phyloP scores from a whole-genome alignment of 441 rosid genomes.

The Francoa sonchifolia region DNA sequence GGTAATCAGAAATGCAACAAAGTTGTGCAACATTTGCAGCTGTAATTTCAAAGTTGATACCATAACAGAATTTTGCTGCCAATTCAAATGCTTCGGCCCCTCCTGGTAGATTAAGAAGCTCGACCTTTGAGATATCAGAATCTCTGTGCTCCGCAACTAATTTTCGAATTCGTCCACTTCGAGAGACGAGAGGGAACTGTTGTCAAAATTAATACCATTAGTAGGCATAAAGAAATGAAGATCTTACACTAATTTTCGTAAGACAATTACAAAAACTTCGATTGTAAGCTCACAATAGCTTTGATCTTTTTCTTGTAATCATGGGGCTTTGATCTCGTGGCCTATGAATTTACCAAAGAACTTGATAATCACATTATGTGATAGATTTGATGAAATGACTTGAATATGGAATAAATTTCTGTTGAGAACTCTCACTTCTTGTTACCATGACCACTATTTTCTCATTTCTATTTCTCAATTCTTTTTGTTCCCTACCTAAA shows the following conservation, averaged over 20 bases:
- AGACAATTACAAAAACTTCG: background rate
- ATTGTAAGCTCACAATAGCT: too few species aligned
- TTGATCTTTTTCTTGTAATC: too few species aligned
- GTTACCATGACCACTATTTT: too few species aligned
- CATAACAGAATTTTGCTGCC: slow-evolving; percentile 78
- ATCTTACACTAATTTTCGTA: background rate
- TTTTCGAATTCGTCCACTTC: slow-evolving; percentile 68
- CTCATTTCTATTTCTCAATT: too few species aligned
- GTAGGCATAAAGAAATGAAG: background rate
- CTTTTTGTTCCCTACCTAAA: too few species aligned
- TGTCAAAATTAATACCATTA: slow-evolving; percentile 7
- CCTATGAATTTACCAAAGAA: too few species aligned
- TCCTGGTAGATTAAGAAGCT: slow-evolving; percentile 55
- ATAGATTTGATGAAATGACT: too few species aligned
- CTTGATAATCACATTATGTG: too few species aligned
- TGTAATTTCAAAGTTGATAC: slow-evolving; percentile 80
- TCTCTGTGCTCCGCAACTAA: slow-evolving; percentile 53
- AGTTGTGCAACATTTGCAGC: slow-evolving; percentile 45
- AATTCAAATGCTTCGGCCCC: slow-evolving; percentile 68
- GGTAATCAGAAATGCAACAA: slow-evolving; percentile 57
- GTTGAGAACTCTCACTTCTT: too few species aligned
- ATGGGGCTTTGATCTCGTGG: too few species aligned
- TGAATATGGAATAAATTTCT: too few species aligned
- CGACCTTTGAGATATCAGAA: slow-evolving; percentile 34
- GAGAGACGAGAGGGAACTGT: slow-evolving; percentile 83